Conservation (phyloP, 768 basidiomycete species). For the Serpula lacrymans region DNA sequence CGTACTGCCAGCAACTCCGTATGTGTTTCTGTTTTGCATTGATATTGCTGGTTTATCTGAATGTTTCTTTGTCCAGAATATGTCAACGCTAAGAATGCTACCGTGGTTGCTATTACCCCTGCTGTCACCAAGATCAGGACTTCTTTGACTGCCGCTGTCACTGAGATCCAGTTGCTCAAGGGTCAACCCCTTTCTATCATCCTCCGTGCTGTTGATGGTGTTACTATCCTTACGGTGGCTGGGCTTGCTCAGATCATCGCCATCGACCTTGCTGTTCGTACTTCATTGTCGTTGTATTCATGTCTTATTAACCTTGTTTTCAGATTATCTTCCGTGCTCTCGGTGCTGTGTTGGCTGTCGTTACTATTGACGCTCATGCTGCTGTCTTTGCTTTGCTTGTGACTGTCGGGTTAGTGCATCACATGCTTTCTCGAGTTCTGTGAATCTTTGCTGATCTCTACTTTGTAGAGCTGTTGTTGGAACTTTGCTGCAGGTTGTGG, state of each 20-base stretch:
- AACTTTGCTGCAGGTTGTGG: conserved; percentile 17
- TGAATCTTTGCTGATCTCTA: neutral
- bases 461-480: conserved; percentile 13
- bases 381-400: conserved; percentile 15
- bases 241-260: conserved; percentile 16
- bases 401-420: conserved; percentile 18
- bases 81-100: conserved; percentile 18
- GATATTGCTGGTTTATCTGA: neutral
- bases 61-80: conserved; percentile 13
- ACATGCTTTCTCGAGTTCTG: neutral
- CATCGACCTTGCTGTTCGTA: neutral
- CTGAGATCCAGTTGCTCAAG: conserved; percentile 15
- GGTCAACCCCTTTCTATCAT: conserved; percentile 16
- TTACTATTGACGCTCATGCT: conserved; percentile 7
- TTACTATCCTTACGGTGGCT: conserved; percentile 17
- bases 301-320: neutral
- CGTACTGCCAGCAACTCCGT: conserved; percentile 17
- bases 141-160: conserved; percentile 14
- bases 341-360: conserved; percentile 16
- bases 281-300: neutral
- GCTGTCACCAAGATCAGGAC: conserved; percentile 16
- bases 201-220: conserved; percentile 17
- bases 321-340: conserved; percentile 22
- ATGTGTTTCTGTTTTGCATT: neutral
- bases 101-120: conserved; percentile 13